Percentiles rank a stretch among this genome's conserved stretches.
Conservation (phyloP, 2,329 filamentous ascomycete species). For the Fusarium tupiense region DNA sequence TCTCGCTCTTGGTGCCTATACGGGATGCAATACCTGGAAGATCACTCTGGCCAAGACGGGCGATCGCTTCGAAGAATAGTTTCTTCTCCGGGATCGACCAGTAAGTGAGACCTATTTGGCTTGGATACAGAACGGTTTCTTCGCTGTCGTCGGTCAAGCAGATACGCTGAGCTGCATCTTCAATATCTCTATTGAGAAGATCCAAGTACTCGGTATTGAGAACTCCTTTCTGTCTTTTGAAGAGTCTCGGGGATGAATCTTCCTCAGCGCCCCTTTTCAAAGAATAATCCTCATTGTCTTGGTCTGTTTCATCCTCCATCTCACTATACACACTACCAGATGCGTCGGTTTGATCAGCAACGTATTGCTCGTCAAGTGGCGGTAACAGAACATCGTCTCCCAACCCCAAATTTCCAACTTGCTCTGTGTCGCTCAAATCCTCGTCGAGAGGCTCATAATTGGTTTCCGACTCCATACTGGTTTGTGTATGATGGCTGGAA, state of each 20-base stretch:
- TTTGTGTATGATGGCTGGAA: slow-evolving; percentile 34
- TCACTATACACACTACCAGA: slow-evolving; percentile 26
- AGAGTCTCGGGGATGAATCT: slow-evolving; percentile 43
- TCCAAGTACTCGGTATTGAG: slow-evolving; percentile 60
- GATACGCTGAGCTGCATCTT: slow-evolving; percentile 58
- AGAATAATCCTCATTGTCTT: slow-evolving; percentile 22
- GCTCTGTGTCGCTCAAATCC: slow-evolving; percentile 14
- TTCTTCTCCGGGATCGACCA: slow-evolving; percentile 81
- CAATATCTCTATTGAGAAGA: slow-evolving; percentile 66
- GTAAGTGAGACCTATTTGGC: slow-evolving; percentile 72
- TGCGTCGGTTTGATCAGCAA: slow-evolving; percentile 6
- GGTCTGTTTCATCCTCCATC: slow-evolving; percentile 16
- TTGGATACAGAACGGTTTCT: slow-evolving; percentile 45
- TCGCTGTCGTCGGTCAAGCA: slow-evolving; percentile 45
- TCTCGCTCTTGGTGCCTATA: slow-evolving; percentile 75
- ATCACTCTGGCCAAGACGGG: slow-evolving; percentile 71
- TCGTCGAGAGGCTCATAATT: slow-evolving; percentile 28
- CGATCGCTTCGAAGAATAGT: slow-evolving; percentile 72
- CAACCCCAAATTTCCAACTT: slow-evolving; percentile 16
- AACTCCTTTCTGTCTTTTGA: slow-evolving; percentile 57
- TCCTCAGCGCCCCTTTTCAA: slow-evolving; percentile 47
- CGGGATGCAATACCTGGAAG: slow-evolving; percentile 68
- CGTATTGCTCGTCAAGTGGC: not conserved
- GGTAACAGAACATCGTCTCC: not conserved
- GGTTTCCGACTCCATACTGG: slow-evolving; percentile 47